These are phyloP conservation scores for Sanguinoderma infundibulare DNA, from an alignment of 1,284 basidiomycete genomes.

Conservation along the genomic window DNA sequence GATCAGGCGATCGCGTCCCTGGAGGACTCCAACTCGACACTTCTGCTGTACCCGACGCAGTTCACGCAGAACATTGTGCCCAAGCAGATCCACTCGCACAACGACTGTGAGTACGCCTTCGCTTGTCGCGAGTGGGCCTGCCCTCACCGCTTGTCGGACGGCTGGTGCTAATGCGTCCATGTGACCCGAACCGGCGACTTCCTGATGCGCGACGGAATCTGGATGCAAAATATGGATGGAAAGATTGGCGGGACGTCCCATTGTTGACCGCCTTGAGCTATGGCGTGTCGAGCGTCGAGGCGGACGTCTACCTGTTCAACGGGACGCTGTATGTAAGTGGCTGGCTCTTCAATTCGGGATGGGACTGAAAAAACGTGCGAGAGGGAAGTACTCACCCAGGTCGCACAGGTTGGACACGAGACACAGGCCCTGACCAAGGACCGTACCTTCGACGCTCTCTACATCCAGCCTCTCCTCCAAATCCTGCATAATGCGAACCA, in stretches of 20 bases:
- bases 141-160: neutral
- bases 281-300: constrained; percentile 58
- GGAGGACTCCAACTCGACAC: constrained; percentile 45
- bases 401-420: constrained; percentile 52
- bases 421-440: constrained; percentile 37
- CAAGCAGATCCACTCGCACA: constrained; percentile 58
- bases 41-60: constrained; percentile 52
- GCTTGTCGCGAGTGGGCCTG: no score
- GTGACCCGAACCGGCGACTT: neutral
- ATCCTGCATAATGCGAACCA: constrained; percentile 51
- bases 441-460: constrained; percentile 47
- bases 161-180: neutral
- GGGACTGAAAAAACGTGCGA: neutral
- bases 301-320: constrained; percentile 55
- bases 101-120: constrained; percentile 47
- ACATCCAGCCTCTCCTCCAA: constrained; percentile 50
- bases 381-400: no score
- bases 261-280: constrained; percentile 52
- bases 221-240: neutral
- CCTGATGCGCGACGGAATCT: neutral
- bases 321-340: constrained; percentile 49
- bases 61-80: constrained; percentile 56
- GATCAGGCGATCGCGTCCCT: constrained; percentile 44
- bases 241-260: constrained; percentile 60
- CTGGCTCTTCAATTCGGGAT: neutral